Evolutionary conservation across 2,329 filamentous ascomycete species (phyloP).

Genomic region (Stemphylium beticola): DNA sequence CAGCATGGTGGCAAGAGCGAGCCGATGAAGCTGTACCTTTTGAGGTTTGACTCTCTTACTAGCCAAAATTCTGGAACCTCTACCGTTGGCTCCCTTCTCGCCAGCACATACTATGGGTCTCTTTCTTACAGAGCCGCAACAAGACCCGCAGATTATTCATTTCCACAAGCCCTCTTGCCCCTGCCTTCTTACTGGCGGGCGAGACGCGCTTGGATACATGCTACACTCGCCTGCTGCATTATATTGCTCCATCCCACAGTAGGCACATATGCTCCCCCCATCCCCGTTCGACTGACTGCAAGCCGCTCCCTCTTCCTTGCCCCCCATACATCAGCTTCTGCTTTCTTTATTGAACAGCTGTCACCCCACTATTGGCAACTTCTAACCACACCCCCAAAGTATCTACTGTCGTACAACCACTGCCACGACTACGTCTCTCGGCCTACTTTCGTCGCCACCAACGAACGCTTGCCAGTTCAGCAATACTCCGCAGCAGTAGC

Average conservation of each 20-base stretch:
- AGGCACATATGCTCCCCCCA: conserved; percentile 44
- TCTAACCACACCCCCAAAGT: conserved; percentile 36
- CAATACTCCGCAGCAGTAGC: conserved; percentile 30
- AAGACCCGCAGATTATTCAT: conserved; percentile 49
- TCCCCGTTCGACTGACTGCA: conserved; percentile 46
- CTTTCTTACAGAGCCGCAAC: conserved; percentile 52
- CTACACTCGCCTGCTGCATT: conserved; percentile 50
- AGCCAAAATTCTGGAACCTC: conserved; percentile 50
- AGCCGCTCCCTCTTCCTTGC: conserved; percentile 47
- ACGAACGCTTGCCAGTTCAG: conserved; percentile 44
- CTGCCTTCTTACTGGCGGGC: conserved; percentile 63
- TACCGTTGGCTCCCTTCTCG: conserved; percentile 59
- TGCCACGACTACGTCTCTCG: conserved; percentile 43
- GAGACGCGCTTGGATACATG: conserved; percentile 47
- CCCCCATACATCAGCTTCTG: conserved; percentile 41
- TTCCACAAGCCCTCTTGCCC: conserved; percentile 46
- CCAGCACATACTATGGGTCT: conserved; percentile 79
- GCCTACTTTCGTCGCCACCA: conserved; percentile 39
- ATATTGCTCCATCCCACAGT: conserved; percentile 51
- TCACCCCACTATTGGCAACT: conserved; percentile 46
- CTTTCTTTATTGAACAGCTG: conserved; percentile 42
- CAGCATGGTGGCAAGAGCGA: conserved; percentile 46
- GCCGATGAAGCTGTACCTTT: conserved; percentile 49
- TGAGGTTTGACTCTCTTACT: conserved; percentile 42
- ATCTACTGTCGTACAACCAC: conserved; percentile 45